Base-by-base conservation (phyloP, 352 stramenopile species). In the Phytophthora macrochlamydospora region DNA sequence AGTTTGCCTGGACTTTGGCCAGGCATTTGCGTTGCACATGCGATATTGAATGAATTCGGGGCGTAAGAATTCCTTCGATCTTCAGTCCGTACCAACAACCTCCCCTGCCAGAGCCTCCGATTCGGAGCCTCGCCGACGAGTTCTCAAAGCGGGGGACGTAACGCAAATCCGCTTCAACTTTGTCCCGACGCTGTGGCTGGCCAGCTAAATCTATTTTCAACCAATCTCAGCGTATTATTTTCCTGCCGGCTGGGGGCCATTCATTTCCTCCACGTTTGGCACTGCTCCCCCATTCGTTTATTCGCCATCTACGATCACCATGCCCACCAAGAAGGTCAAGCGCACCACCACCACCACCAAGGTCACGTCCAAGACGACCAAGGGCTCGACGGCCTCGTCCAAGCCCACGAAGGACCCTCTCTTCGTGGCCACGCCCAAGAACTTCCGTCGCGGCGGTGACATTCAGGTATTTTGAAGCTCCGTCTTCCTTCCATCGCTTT, bases 391-490 rank as follows among this genome's bases (percentile, higher is more conserved):
- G 45, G 70, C 73, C 52, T 86, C 83, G 63, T 79, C 83, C 56
- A 89, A 89, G 57, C 61, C 83, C 29, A 95, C 96, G 78, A 93
- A 97, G 67, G 68, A 96, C 79, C 97, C 97, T 24, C 88, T 99
- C 53, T 99, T 99, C 89, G 89, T 90, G 53, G 80, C 92, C 56
- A 83, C 80, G 52, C 96, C 96, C 63, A 97, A 97, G 73, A 98
- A 94, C 82, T 98, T 98, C 82, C 86, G 95, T 78, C 94, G 99
- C 68, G 98, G 98, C 65, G 93, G 96, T 76, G 93, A 98, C 74
- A 93, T 99, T 85, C 96, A 98, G 87, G 93, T 95, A 96, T 81
- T 86, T 72, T 75, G 65, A 76, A 64, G 59, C 51, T 28, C 69
- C 59, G 37, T 55, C n/a, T 75, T 28, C 38, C 35, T 59, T 37